Evolutionary conservation across 2,329 filamentous ascomycete species (phyloP), one percentile per base, ranked within the genome.

Genomic region (Aspergillus proliferans): DNA sequence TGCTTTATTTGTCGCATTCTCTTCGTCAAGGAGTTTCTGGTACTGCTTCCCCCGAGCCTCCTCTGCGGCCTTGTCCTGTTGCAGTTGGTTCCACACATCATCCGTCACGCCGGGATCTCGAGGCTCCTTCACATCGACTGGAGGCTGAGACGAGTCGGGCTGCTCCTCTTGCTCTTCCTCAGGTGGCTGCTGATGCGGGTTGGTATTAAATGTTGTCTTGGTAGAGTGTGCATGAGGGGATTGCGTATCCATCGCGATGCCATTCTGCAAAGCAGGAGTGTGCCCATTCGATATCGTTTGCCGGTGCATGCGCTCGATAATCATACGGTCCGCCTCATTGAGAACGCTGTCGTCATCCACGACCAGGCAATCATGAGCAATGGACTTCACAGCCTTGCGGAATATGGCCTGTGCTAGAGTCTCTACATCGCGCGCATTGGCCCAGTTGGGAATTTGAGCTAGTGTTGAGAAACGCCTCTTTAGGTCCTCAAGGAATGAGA

Each of bases 391-490:
- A 3, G 54, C 49, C 19, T 48, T 56, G 1, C 65, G 62, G 53
- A 82, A 81, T 1, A 85, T 75, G 1, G 46, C 57, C 49, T 77
- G 80, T 0, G 69, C 72, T 0, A 87, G 40, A 0, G 75, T 77
- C 10, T 79, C 67, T 1, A 87, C 75, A 43, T 87, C 84, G 3
- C 84, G 74, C 0, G 77, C 83, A 52, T 80, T 87, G 0, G 77
- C 84, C 81, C 84, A 87, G 6, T 73, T 73, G 0, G 73, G 60
- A 3, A 78, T 68, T 0, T 47, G 39, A 0, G 73, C 60, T 0
- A 86, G 62, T 0, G 46, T 36, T 0, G 59, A 45, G 33, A 85
- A 77, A 0, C 63, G 53, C 0, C 57, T 44, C 0, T 62, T 24
- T 4, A 61, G 10, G 10, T 55, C 21, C 4, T 3, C 51, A 34